Conservation (phyloP, 2,329 filamentous ascomycete species). For the Beauveria australis region DNA sequence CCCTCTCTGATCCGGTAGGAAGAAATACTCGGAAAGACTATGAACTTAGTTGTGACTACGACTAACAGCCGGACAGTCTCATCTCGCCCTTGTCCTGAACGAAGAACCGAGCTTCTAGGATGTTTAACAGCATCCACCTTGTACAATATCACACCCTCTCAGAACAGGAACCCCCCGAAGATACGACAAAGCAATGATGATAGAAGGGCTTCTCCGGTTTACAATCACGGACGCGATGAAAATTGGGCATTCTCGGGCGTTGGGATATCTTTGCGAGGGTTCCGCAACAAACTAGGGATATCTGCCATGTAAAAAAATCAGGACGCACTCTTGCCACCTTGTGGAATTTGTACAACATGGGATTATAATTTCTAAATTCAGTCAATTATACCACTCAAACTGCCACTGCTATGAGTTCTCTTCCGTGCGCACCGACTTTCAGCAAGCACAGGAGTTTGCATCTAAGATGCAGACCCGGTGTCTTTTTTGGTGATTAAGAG, state of each 20-base stretch:
- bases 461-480: no score
- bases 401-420: neutral
- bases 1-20: constrained; percentile 59
- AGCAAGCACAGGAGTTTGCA: no score
- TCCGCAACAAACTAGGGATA: neutral
- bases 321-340: neutral
- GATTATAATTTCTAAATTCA: neutral
- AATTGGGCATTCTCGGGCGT: neutral
- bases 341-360: constrained; percentile 8
- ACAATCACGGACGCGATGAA: neutral
- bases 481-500: no score
- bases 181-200: neutral
- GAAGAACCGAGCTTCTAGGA: neutral
- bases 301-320: neutral
- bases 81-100: constrained; percentile 56
- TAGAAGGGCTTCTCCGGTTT: neutral
- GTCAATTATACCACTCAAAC: neutral
- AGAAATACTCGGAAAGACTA: no score
- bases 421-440: no score
- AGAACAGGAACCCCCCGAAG: neutral
- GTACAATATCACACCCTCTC: neutral
- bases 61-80: constrained; percentile 35
- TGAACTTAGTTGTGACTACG: constrained; percentile 12
- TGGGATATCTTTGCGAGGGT: neutral
- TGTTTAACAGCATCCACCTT: neutral